Conservation (phyloP, 441 rosid species). For the Breynia disticha region DNA sequence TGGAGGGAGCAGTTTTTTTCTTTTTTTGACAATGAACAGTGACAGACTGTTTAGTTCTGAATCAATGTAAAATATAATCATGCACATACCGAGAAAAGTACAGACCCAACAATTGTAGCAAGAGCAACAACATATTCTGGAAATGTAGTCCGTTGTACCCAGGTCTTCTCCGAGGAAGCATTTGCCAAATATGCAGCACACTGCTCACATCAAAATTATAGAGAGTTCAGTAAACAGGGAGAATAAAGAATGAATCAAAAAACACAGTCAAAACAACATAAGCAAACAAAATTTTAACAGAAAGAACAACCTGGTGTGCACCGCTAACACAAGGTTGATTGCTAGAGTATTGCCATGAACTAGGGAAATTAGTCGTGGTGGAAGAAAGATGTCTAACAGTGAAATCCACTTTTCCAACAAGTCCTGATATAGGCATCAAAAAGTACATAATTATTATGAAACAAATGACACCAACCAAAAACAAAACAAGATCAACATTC, state of each 20-base stretch:
- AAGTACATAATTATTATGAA: constrained; percentile 10
- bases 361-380: constrained; percentile 58
- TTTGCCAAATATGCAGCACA: constrained; percentile 74
- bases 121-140: constrained; percentile 99
- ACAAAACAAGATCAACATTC: background rate
- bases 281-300: background rate
- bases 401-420: constrained; percentile 92
- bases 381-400: constrained; percentile 91
- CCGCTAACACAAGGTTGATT: constrained; percentile 56
- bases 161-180: constrained; percentile 82
- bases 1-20: no score
- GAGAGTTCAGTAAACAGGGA: background rate
- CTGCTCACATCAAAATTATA: constrained; percentile 35
- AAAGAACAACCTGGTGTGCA: constrained; percentile 46
- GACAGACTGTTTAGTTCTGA: background rate
- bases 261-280: constrained; percentile 4
- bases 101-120: constrained; percentile 95
- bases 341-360: constrained; percentile 49
- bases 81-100: constrained; percentile 74
- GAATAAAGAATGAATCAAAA: constrained; percentile 9
- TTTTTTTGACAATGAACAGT: no score
- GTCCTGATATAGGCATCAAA: constrained; percentile 36
- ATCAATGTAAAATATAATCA: constrained; percentile 5
- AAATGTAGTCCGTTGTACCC: constrained; percentile 91
- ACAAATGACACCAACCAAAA: background rate